A percentile compares a stretch with the other conserved stretches of the same genome.
phyloP scores from a whole-genome alignment of 495 filamentous ascomycete genomes.

The Apiosordaria backusii region DNA sequence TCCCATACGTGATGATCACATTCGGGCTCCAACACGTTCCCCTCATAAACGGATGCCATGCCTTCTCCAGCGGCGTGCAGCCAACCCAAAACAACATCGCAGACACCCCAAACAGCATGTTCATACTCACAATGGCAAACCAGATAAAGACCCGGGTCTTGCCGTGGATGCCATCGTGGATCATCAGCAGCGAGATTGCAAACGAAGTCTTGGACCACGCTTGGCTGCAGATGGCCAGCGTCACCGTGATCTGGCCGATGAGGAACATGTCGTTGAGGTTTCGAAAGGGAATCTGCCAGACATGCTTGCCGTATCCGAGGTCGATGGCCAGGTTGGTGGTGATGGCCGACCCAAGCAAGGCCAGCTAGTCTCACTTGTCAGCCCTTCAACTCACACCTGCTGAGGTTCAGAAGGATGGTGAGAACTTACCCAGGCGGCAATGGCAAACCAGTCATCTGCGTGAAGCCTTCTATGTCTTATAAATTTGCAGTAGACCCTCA shows the following conservation, averaged over 20 bases:
- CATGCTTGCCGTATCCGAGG: constrained; percentile 31
- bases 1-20: constrained; percentile 21
- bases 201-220: constrained; percentile 37
- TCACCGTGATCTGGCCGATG: constrained; percentile 24
- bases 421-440: constrained; percentile 28
- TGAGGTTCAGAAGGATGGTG: background rate
- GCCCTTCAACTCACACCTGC: background rate
- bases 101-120: constrained; percentile 36
- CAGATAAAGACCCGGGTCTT: constrained; percentile 24
- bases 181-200: constrained; percentile 26
- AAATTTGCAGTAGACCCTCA: constrained; percentile 36
- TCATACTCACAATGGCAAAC: constrained; percentile 37
- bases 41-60: constrained; percentile 28
- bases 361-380: constrained; percentile 8
- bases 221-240: constrained; percentile 26
- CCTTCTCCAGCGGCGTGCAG: constrained; percentile 37
- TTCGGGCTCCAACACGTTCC: constrained; percentile 36
- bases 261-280: constrained; percentile 25
- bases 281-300: constrained; percentile 22
- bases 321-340: constrained; percentile 22
- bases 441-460: constrained; percentile 26
- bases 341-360: constrained; percentile 22
- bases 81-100: constrained; percentile 40
- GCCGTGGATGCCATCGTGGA: constrained; percentile 26
- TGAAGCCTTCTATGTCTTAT: constrained; percentile 25